Evolutionary conservation across 768 basidiomycete species (phyloP).

Genomic region (Agaricus subrufescens): DNA sequence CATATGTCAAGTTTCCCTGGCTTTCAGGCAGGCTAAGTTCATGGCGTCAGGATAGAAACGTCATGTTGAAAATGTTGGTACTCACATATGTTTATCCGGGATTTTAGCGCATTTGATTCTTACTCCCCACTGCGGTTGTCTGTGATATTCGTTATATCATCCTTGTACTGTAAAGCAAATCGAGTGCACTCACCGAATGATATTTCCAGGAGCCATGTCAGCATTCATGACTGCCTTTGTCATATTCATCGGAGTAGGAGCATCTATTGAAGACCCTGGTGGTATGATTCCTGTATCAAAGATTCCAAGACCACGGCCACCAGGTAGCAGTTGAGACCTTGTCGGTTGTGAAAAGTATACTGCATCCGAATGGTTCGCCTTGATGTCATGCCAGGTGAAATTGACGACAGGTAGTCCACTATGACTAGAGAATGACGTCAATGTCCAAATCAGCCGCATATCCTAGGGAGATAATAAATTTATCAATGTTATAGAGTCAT

Average conservation of each 20-base stretch:
- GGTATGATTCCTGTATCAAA: slow-evolving; percentile 22
- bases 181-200: slow-evolving; percentile 16
- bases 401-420: slow-evolving; percentile 28
- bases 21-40: too few species aligned
- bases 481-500: neutral
- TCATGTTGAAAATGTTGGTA: too few species aligned
- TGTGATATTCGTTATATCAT: too few species aligned
- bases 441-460: slow-evolving; percentile 31
- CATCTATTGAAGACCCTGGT: too few species aligned
- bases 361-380: slow-evolving; percentile 13
- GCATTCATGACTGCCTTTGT: neutral
- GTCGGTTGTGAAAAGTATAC: slow-evolving; percentile 35
- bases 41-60: too few species aligned
- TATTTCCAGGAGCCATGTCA: neutral
- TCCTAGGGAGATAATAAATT: slow-evolving; percentile 17
- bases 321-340: slow-evolving; percentile 25
- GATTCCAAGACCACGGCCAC: slow-evolving; percentile 34
- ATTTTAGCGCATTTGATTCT: too few species aligned
- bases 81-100: too few species aligned
- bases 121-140: too few species aligned
- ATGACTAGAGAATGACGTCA: slow-evolving; percentile 30
- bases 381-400: slow-evolving; percentile 21
- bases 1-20: too few species aligned
- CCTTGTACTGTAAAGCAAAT: too few species aligned
- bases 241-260: neutral